Conservation (phyloP, 148 eudicot genomes). For the Nepenthes mirabilis region DNA sequence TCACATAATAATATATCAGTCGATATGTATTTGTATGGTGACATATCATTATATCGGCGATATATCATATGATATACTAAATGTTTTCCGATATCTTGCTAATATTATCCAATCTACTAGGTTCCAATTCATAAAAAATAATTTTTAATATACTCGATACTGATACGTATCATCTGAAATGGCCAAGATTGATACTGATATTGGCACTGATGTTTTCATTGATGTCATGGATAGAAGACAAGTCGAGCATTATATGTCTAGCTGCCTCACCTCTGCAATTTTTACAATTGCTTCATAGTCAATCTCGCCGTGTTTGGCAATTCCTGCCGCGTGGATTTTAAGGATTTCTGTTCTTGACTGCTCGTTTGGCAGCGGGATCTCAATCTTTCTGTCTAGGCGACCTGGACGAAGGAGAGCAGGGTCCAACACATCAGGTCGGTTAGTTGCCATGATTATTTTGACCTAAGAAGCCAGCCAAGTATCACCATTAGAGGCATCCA, state of each 20-base stretch:
- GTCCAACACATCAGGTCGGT: constrained; percentile 95
- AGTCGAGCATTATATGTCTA: neutral
- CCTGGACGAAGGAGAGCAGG: constrained; percentile 99
- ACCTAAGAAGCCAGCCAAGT: constrained; percentile 22
- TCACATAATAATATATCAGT: too few relatives aligned
- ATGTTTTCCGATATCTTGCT: neutral
- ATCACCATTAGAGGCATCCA: neutral
- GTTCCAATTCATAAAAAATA: neutral
- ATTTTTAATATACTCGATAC: too few relatives aligned
- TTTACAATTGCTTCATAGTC: constrained; percentile 98
- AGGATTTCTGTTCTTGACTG: constrained; percentile 93
- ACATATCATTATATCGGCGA: too few relatives aligned
- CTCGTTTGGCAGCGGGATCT: constrained; percentile 97
- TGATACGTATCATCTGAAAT: too few relatives aligned
- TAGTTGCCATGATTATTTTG: constrained; percentile 98
- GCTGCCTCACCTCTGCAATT: constrained; percentile 68
- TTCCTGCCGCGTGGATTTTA: constrained; percentile 94
- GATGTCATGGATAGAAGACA: neutral
- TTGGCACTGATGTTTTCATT: too few relatives aligned
- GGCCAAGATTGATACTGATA: too few relatives aligned
- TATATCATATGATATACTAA: too few relatives aligned
- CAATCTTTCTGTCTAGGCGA: constrained; percentile 92
- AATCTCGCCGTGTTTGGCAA: constrained; percentile 97
- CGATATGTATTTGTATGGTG: too few relatives aligned
- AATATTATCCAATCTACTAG: neutral